Percentiles rank a stretch among this genome's conserved stretches.
These are phyloP conservation scores for Rhizopogon roseolus DNA, from an alignment of 768 basidiomycete genomes.

Conservation along the genomic window DNA sequence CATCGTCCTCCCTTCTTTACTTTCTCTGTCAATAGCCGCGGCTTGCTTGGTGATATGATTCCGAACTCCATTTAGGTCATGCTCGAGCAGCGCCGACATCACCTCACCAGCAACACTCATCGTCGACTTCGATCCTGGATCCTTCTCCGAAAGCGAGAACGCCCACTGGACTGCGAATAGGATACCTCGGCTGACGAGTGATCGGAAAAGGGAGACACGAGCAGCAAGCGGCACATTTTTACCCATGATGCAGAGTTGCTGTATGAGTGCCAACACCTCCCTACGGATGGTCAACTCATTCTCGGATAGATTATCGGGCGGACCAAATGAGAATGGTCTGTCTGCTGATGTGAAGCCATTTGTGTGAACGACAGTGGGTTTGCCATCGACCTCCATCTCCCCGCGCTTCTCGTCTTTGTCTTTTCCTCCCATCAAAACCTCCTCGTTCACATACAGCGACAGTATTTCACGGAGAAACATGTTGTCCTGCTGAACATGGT, in stretches of 20 bases:
- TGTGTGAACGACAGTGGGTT: slow-evolving; percentile 34
- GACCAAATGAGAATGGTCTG: slow-evolving; percentile 47
- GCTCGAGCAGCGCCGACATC: slow-evolving; percentile 80
- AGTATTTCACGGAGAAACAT: slow-evolving; percentile 77
- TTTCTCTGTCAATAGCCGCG: slow-evolving; percentile 63
- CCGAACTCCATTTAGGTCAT: slow-evolving; percentile 84
- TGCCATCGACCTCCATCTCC: slow-evolving; percentile 29
- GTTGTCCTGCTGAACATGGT: slow-evolving; percentile 76
- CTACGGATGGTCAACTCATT: slow-evolving; percentile 54
- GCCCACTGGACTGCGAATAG: slow-evolving; percentile 94
- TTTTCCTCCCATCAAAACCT: slow-evolving; percentile 43
- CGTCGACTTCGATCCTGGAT: slow-evolving; percentile 46
- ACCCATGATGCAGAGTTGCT: slow-evolving; percentile 91
- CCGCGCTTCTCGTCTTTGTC: slow-evolving; percentile 26
- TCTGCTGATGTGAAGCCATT: slow-evolving; percentile 22
- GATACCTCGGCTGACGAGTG: slow-evolving; percentile 83
- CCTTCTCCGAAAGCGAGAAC: slow-evolving; percentile 60
- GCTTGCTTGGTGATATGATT: slow-evolving; percentile 82
- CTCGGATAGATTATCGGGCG: slow-evolving; percentile 51
- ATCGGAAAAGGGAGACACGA: slow-evolving; percentile 80
- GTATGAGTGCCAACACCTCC: slow-evolving; percentile 83
- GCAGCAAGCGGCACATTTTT: slow-evolving; percentile 93
- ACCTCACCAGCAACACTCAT: slow-evolving; percentile 85
- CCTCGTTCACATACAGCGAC: slow-evolving; percentile 67
- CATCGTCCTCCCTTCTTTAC: slow-evolving; percentile 48